Evolutionary conservation across 495 filamentous ascomycete species (phyloP).

Genomic region (Penicillium samsonianum): DNA sequence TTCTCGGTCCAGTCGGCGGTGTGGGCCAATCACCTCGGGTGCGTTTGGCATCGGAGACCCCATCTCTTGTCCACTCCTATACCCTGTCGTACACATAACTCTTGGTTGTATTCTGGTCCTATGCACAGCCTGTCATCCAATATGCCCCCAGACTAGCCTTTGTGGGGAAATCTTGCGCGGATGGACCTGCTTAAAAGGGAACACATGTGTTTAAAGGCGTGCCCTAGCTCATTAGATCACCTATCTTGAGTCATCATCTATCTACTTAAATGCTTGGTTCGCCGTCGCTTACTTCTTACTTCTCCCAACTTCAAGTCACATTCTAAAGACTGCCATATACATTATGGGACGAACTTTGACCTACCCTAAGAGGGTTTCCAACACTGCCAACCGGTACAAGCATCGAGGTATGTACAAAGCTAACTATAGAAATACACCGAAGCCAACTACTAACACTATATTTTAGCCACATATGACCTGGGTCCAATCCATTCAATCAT

Average conservation of each 20-base stretch:
- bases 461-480: constrained; percentile 70
- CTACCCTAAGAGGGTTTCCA: constrained; percentile 66
- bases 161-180: constrained; percentile 16
- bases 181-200: constrained; percentile 26
- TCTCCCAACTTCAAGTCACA: background rate
- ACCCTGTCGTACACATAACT: constrained; percentile 23
- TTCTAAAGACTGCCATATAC: background rate
- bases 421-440: background rate
- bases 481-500: constrained; percentile 78
- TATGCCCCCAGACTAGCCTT: constrained; percentile 4
- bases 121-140: background rate
- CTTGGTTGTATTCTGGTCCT: constrained; percentile 16
- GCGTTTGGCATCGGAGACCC: constrained; percentile 16
- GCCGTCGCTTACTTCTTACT: background rate
- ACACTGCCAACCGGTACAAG: constrained; percentile 72
- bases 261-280: constrained; percentile 11
- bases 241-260: background rate
- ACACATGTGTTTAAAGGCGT: constrained; percentile 11
- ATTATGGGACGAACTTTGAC: constrained; percentile 56
- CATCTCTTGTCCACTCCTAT: constrained; percentile 5
- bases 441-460: constrained; percentile 14
- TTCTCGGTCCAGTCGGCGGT: constrained; percentile 29
- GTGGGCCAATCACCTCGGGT: constrained; percentile 33
- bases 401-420: constrained; percentile 61
- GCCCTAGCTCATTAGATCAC: background rate